Evolutionary conservation across 345 rosid genomes (phyloP).

Genomic region (Euphorbia tirucalli): DNA sequence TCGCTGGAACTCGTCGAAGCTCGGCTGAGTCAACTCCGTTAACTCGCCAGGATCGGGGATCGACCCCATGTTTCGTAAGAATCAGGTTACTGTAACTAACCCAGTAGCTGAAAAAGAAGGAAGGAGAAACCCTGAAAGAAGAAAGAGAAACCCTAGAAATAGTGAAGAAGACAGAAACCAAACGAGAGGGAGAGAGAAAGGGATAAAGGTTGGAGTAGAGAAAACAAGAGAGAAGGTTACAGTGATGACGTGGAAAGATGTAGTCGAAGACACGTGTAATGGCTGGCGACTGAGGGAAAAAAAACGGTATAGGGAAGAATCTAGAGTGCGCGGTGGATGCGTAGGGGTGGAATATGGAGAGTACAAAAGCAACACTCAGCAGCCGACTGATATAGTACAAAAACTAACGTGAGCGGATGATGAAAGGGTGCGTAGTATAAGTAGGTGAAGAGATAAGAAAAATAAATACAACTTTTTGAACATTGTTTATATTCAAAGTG

Average conservation of each 20-base stretch:
- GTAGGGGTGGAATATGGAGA: constrained; percentile 22
- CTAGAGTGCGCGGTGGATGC: constrained; percentile 43
- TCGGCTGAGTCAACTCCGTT: constrained; percentile 69
- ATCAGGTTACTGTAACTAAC: background rate
- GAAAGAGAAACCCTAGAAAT: constrained; percentile 10
- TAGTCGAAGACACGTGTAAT: constrained; percentile 41
- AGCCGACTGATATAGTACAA: background rate
- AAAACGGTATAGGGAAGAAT: background rate
- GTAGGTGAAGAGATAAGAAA: no score
- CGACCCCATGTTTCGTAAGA: constrained; percentile 64
- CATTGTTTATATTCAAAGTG: no score
- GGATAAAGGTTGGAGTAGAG: constrained; percentile 28
- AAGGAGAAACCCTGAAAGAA: background rate
- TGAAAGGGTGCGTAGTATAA: constrained; percentile 28
- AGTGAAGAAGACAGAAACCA: background rate
- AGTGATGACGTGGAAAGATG: constrained; percentile 46
- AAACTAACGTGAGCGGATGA: constrained; percentile 11
- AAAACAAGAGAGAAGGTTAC: constrained; percentile 15
- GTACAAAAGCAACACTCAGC: no score
- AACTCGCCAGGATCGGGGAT: constrained; percentile 94
- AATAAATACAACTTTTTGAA: no score
- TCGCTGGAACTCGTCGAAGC: constrained; percentile 93
- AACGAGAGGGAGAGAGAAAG: constrained; percentile 10
- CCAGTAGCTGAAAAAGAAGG: background rate
- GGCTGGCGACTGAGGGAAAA: constrained; percentile 31